Percentiles rank a stretch among this genome's conserved stretches.
phyloP scores from a whole-genome alignment of 495 filamentous ascomycete species.

The Daldinia vernicosa region DNA sequence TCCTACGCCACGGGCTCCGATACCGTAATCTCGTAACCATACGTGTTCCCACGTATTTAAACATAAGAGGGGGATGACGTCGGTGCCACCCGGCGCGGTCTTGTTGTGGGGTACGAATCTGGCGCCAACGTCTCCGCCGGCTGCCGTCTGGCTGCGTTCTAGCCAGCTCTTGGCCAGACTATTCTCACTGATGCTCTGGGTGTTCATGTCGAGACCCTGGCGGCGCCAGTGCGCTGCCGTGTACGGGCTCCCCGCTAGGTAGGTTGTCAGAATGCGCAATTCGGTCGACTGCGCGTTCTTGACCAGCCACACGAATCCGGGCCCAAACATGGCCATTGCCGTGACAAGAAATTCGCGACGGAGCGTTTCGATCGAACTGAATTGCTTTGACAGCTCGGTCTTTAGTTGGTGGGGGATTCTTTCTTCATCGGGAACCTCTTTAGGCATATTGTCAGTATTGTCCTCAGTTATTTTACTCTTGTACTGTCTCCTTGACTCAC shows the following conservation, averaged over 20 bases:
- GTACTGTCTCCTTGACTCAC: slow-evolving; percentile 31
- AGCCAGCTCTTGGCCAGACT: slow-evolving; percentile 23
- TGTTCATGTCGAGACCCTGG: slow-evolving; percentile 85
- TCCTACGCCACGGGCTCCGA: slow-evolving; percentile 51
- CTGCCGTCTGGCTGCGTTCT: slow-evolving; percentile 51
- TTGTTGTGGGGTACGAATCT: slow-evolving; percentile 34
- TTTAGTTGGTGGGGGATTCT: slow-evolving; percentile 47
- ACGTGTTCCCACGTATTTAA: slow-evolving; percentile 97
- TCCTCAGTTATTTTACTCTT: neutral
- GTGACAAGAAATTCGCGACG: slow-evolving; percentile 80
- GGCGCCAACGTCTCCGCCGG: slow-evolving; percentile 49
- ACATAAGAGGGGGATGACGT: slow-evolving; percentile 80
- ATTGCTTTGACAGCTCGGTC: slow-evolving; percentile 65
- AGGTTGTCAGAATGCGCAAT: slow-evolving; percentile 84
- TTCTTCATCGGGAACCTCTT: slow-evolving; percentile 14
- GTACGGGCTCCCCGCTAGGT: slow-evolving; percentile 90
- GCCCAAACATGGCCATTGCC: slow-evolving; percentile 92
- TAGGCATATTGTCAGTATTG: slow-evolving; percentile 11
- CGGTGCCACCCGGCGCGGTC: slow-evolving; percentile 72
- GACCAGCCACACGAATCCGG: slow-evolving; percentile 95
- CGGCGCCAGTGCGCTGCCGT: slow-evolving; percentile 81
- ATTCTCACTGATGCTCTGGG: slow-evolving; percentile 49
- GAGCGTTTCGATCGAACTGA: slow-evolving; percentile 83
- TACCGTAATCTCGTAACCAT: slow-evolving; percentile 85
- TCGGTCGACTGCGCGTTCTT: slow-evolving; percentile 53